Evolutionary conservation across 2,329 filamentous ascomycete species (phyloP), one percentile per base, ranked within the genome.

Genomic region (Nemania sp.): DNA sequence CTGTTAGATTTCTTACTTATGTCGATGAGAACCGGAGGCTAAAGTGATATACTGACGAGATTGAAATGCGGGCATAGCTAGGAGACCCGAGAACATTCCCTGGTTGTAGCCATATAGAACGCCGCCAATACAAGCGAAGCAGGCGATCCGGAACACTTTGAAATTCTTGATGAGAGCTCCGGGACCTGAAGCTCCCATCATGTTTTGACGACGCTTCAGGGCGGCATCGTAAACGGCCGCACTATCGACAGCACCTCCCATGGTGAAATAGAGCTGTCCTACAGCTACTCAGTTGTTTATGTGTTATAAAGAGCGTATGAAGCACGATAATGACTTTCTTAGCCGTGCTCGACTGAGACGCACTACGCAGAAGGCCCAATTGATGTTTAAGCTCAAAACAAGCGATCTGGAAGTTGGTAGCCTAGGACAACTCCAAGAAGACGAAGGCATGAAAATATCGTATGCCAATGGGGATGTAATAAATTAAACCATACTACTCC

Each of bases 1-100:
- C 28, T 6, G 9, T 64, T 20, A 61, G 42, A 15, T 52, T 19
- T 36, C 28, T 20, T 36, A 6, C 17, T 5, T 14, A 3, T 8
- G 24, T 6, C 7, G 23, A 15, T 17, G 26, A 26, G 23, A 8
- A 31, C n/a, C 48, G 8, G n/a, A 20, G 3, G 11, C 17, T 11
- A 2, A 11, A 22, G 8, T 24, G 28, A 15, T 26, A 33, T 6
- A 69, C 79, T 60, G 64, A 80, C 79, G 79, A 43, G 69, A 63
- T 58, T 78, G 72, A 55, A 84, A 84, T 4, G 79, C 64, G 1
- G 73, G 73, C 81, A 84, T 84, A 14, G 77, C 76, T 7, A 84
- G 68, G 6, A 91, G 82, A 20, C 88, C 87, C n/a, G 82, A 83
- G 72, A 90, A 89, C 72, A 90, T 86, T 61, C 88, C 88, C 68